Base-by-base conservation (phyloP, 345 rosid species). In the Physaria fendleri region DNA sequence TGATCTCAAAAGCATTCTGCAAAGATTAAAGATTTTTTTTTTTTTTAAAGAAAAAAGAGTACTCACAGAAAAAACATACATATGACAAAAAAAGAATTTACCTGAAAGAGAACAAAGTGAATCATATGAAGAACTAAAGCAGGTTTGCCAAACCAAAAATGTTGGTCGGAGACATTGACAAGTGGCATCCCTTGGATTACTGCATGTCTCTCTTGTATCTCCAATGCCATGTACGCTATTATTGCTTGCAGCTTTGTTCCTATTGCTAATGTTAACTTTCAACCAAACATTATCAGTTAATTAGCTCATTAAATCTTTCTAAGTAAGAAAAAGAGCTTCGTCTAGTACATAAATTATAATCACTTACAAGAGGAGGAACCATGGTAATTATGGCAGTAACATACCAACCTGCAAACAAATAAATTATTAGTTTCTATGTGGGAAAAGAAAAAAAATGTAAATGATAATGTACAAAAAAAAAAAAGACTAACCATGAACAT, bases 161-260 rank as follows among this genome's bases (percentile, higher is more conserved):
- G 80, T 29, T 65, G 55, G 65, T 90, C 91, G 6, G 91, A 77
- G 39, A 85, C 95, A 66, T 79, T 74, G 28, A 87, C 97, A 18
- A 90, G 82, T 21, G 95, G 97, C 78, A 87, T 83, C 68, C 97
- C 97, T 78, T 90, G 97, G 24, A 87, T 78, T 4, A 87, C 85
- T 1, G 88, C 85, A 16, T 90, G 89, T 62, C 83, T 87, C 67
- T 90, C 85, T 56, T 74, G 76, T 64, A 90, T 90, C 70, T 90
- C 97, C 8, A 90, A 3, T n/a, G 97, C 95, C 97, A 90, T 87
- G 56, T 68, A 59, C 32, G 91, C 57, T 77, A 87, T 83, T 50
- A 87, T 80, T 2, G 82, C 81, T 72, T 87, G 97, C 57, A 87
- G 90, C 67, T 90, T 90, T 41, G 95, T 82, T 69, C 95, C 95